Base-by-base conservation (phyloP, 2,329 filamentous ascomycete species). In the Phoma sp. region DNA sequence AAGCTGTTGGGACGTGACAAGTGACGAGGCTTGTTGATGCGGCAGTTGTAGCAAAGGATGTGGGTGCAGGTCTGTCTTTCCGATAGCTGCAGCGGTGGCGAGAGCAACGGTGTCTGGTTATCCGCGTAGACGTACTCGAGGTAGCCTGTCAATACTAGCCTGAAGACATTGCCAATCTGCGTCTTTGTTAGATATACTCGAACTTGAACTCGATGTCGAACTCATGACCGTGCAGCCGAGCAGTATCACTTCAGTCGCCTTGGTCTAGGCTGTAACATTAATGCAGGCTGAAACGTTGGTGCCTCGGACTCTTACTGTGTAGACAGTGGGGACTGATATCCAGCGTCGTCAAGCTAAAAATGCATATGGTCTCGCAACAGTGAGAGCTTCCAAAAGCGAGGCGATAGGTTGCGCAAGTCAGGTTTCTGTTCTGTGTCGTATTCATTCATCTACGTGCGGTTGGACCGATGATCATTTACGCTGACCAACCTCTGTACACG, bases 401-500 rank as follows among this genome's bases (percentile, higher is more conserved):
- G 8, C 10, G 19, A 22, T 21, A 10, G 8, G 8, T 38, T 38
- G 17, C 9, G 4, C 17, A 22, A 38, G 21, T 24, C 17, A 8
- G 12, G 17, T 12, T 6, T 22, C 9, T 38, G 36, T 32, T 32
- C 17, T n/a, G 12, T 13, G 15, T 32, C 22, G 15, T 43, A 4
- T 12, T 32, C 15, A 25, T 22, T 21, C 4, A 32, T 27, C 24
- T 25, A 19, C 19, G 29, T 2, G 19, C 8, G 29, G 12, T 19
- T 35, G 8, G 7, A 25, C 12, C 4, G 6, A 27, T 35, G 19
- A 9, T 17, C 10, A 27, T 12, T 50, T 65, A 74, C 21, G 65
- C 87, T 74, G 88, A 86, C 94, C 94, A 98, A 0, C 86, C 91
- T 70, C 86, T 87, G 79, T 96, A 98, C 60, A 96, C 87, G 63